Conservation (phyloP, 495 filamentous ascomycete species). For the Penicillium lividum region DNA sequence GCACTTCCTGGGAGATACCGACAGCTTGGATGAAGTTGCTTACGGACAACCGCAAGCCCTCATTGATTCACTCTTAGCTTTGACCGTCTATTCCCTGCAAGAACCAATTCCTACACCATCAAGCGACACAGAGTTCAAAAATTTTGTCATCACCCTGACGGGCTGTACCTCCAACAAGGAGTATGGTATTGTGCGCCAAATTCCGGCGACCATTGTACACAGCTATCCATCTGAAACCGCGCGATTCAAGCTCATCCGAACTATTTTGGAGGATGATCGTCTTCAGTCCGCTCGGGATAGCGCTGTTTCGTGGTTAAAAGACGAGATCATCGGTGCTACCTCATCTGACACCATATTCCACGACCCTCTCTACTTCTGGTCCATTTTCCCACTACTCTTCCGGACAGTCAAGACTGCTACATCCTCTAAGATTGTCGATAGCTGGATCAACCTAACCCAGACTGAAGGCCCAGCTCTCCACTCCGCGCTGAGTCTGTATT, state of each 20-base stretch:
- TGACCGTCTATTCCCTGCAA: constrained; percentile 36
- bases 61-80: constrained; percentile 41
- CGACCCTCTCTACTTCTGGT: constrained; percentile 53
- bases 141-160: constrained; percentile 60
- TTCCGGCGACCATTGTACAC: constrained; percentile 73
- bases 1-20: constrained; percentile 57
- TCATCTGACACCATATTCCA: constrained; percentile 30
- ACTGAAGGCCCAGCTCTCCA: constrained; percentile 39
- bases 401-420: constrained; percentile 19
- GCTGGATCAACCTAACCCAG: constrained; percentile 42
- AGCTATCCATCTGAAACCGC: constrained; percentile 69
- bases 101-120: constrained; percentile 23
- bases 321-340: constrained; percentile 62
- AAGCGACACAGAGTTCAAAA: constrained; percentile 35
- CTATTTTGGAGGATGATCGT: constrained; percentile 74
- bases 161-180: constrained; percentile 65
- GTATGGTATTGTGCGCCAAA: constrained; percentile 71
- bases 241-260: constrained; percentile 73
- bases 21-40: constrained; percentile 37
- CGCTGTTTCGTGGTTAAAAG: constrained; percentile 84
- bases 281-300: constrained; percentile 75
- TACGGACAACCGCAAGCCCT: constrained; percentile 46
- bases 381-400: constrained; percentile 44
- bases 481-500: constrained; percentile 48
- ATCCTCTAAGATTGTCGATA: constrained; percentile 35